Conservation (phyloP, 495 filamentous ascomycete genomes). For the Delitschia confertaspora region DNA sequence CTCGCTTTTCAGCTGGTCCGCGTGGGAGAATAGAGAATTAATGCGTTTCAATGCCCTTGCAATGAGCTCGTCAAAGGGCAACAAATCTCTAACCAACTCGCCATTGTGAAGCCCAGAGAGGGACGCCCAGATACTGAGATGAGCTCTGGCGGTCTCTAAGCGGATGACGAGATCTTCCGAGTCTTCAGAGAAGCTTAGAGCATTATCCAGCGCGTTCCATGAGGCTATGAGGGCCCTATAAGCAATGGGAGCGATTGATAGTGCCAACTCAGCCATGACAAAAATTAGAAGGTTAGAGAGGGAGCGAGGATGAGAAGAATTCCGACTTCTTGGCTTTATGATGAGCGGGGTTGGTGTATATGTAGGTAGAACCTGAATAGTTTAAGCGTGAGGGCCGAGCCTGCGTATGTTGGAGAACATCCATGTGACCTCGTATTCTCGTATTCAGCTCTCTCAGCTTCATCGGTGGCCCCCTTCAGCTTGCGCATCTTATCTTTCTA, state of each 20-base stretch:
- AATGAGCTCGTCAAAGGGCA: slow-evolving; percentile 1
- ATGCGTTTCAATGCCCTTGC: neutral
- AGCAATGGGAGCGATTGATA: neutral
- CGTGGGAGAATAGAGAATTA: neutral
- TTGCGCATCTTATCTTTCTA: too few species aligned
- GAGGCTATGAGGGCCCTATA: neutral
- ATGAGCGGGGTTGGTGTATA: too few species aligned
- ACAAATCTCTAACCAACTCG: neutral
- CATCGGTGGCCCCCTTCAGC: too few species aligned
- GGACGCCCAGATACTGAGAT: neutral
- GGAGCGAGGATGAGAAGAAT: too few species aligned
- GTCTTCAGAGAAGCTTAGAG: slow-evolving; percentile 3
- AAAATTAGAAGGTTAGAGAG: too few species aligned
- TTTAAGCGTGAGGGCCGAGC: too few species aligned
- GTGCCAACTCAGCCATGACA: neutral
- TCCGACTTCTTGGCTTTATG: too few species aligned
- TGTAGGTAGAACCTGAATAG: too few species aligned
- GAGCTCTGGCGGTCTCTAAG: neutral
- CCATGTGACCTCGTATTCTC: too few species aligned
- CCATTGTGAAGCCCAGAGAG: neutral
- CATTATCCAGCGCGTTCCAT: neutral
- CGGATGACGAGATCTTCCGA: neutral
- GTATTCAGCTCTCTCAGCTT: too few species aligned
- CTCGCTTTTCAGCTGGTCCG: neutral
- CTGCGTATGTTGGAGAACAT: too few species aligned